Conservation (phyloP, 225 moss, liverwort and hornwort genomes). For the Pleurozium schreberi region DNA sequence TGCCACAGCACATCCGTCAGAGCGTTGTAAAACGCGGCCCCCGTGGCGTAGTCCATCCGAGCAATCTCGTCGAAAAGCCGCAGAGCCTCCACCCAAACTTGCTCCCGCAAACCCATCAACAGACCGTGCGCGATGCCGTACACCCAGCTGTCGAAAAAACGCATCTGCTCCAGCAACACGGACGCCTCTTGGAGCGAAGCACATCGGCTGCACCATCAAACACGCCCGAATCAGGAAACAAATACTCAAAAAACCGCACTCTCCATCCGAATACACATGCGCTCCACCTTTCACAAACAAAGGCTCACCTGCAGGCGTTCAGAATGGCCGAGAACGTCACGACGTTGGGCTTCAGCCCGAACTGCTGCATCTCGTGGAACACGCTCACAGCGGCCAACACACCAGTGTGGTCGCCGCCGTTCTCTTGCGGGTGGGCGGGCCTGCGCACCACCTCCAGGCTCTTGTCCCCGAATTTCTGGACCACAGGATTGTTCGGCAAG, state of each 20-base stretch:
- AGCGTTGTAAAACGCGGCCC: constrained; percentile 93
- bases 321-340: constrained; percentile 94
- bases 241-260: not conserved
- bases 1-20: constrained; percentile 98
- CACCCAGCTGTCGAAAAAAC: constrained; percentile 84
- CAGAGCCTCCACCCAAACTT: constrained; percentile 66
- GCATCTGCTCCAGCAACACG: constrained; percentile 88
- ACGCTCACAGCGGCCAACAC: constrained; percentile 85
- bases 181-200: constrained; percentile 86
- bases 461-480: constrained; percentile 18
- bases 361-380: constrained; percentile 97
- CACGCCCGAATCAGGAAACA: not conserved
- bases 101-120: constrained; percentile 73
- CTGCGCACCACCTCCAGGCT: constrained; percentile 17
- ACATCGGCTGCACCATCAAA: constrained; percentile 52
- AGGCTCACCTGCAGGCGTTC: constrained; percentile 81
- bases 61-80: constrained; percentile 75
- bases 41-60: constrained; percentile 91
- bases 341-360: constrained; percentile 88
- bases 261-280: not conserved
- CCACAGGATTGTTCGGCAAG: not conserved
- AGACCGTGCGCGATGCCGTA: constrained; percentile 93
- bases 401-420: constrained; percentile 47
- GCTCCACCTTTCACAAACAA: not conserved
- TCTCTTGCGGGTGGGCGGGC: constrained; percentile 13